Base-by-base conservation (phyloP, 1,139 yeast species). In the Yamadazyma dushanensis region DNA sequence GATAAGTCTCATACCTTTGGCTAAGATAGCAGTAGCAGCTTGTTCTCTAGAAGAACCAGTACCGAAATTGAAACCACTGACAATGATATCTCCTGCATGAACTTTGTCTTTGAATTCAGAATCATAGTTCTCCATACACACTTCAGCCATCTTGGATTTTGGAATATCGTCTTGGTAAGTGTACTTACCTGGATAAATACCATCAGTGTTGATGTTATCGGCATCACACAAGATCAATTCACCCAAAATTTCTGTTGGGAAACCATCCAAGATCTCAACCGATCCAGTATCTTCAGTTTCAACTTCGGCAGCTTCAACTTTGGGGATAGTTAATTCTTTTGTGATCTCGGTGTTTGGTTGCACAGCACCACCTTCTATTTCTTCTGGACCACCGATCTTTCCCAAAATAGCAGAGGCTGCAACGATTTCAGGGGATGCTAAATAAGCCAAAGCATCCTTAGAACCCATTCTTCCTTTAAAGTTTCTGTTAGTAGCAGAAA, bases 401-500 rank as follows among this genome's bases (percentile, higher is more conserved):
- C 99, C 99, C 46, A 87, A 68, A 8, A 90, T 80, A 2, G 99
- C 98, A 40, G 96, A 85, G 0, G 99, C 97, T 36, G 99, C 97
- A 37, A 92, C 98, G 28, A 92, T 96, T 49, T 90, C 97, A 8
- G 99, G 99, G 3, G 97, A 88, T 1, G 97, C 97, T 48, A 92
- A 76, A 61, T 86, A 92, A 0, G 98, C 98, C 45, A 89, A 70
- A 1, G 98, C 98, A 53, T 92, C 96, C 53, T 85, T 84, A 9
- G 96, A 85, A 5, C 99, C 99, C 99, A 92, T 92, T 69, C 99
- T 81, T 40, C 99, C 99, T 68, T 94, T 94, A 74, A 92, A 92
- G 63, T 92, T 92, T 69, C 99, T 80, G 70, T 92, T 92, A 7
- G 98, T 94, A 40, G 98, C 98, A 48, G 96, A 87, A 54, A 92